phyloP scores from a whole-genome alignment of 176 grass and related monocot genomes.

The Bromus sterilis region DNA sequence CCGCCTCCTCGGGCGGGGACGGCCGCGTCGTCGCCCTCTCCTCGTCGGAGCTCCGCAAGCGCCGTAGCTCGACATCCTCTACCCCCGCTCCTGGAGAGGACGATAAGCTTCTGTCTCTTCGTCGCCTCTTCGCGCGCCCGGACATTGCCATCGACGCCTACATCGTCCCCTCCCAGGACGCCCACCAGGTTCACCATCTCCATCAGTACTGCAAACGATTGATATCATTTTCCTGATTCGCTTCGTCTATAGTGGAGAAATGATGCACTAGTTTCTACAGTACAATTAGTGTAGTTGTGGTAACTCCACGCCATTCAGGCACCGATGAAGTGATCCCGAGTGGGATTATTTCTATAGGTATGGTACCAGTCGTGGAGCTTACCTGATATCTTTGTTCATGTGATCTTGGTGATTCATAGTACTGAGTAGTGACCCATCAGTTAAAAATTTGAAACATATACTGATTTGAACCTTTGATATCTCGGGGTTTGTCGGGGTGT shows the following conservation, averaged over 20 bases:
- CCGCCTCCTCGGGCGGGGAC: slow-evolving; percentile 20
- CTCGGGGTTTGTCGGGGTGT: background rate
- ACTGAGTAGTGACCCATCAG: background rate
- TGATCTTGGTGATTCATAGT: background rate
- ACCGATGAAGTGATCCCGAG: background rate
- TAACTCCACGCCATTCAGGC: background rate
- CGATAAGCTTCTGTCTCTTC: slow-evolving; percentile 67
- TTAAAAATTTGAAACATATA: background rate
- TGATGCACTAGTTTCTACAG: background rate
- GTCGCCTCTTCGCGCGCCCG: slow-evolving; percentile 56
- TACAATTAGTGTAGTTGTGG: background rate
- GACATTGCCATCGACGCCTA: slow-evolving; percentile 80
- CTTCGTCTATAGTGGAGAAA: background rate
- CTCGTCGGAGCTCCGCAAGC: slow-evolving; percentile 70
- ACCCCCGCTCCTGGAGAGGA: slow-evolving; percentile 13
- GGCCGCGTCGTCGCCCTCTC: slow-evolving; percentile 45
- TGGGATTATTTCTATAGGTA: background rate
- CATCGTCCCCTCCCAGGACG: slow-evolving; percentile 92
- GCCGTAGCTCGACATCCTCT: background rate
- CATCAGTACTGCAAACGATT: background rate
- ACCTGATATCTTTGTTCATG: background rate
- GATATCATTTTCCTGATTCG: background rate
- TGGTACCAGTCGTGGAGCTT: background rate
- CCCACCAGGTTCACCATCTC: slow-evolving; percentile 57
- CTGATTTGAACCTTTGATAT: background rate